These are phyloP conservation scores for Xylaria sp. DNA, from an alignment of 2,329 filamentous ascomycete species.

Conservation along the genomic window DNA sequence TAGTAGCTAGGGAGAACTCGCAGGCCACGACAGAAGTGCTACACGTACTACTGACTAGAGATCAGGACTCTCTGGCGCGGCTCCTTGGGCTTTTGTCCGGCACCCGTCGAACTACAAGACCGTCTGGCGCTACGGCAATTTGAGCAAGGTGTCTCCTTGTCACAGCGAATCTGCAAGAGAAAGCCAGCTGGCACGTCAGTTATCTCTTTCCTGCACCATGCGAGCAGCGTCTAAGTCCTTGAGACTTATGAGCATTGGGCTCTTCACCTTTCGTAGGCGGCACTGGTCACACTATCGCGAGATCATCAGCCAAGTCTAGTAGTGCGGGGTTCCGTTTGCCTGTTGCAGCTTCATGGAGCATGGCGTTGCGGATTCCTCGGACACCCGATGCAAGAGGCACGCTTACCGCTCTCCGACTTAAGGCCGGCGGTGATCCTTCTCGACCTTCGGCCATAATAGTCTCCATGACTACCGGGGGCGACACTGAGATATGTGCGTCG, in stretches of 20 bases:
- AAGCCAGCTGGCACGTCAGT: neutral
- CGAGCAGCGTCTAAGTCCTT: neutral
- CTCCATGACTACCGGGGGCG: constrained; percentile 29
- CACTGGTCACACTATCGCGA: constrained; percentile 49
- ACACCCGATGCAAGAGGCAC: constrained; percentile 41
- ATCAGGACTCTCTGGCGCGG: constrained; percentile 62
- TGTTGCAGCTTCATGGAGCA: neutral
- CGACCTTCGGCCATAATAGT: constrained; percentile 44
- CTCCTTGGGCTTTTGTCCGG: constrained; percentile 61
- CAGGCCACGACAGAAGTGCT: neutral
- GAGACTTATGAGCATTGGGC: neutral
- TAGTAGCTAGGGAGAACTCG: neutral
- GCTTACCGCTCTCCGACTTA: constrained; percentile 49
- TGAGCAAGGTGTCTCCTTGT: constrained; percentile 63
- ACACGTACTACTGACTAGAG: constrained; percentile 63
- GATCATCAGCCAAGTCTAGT: constrained; percentile 43
- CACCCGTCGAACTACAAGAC: constrained; percentile 60
- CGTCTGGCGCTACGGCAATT: constrained; percentile 62
- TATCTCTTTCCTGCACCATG: neutral
- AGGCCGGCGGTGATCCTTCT: constrained; percentile 44
- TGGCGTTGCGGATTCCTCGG: constrained; percentile 28
- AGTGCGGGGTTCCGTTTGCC: neutral
- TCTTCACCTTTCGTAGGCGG: constrained; percentile 45
- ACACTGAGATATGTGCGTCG: neutral
- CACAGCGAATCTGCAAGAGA: constrained; percentile 59